Evolutionary conservation across 2,329 filamentous ascomycete species (phyloP).

Genomic region (Trichoderma endophyticum): DNA sequence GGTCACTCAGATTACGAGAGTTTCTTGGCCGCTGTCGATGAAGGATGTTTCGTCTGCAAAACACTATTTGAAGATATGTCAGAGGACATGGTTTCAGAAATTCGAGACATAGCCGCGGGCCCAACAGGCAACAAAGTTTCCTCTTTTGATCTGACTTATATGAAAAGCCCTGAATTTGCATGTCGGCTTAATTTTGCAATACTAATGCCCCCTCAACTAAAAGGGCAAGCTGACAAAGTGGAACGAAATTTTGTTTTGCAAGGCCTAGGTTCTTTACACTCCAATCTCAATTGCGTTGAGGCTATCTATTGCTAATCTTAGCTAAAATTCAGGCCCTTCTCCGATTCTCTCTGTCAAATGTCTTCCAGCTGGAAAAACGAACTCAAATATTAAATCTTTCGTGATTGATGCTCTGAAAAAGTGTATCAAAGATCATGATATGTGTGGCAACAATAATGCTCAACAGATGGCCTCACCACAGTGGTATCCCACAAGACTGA

Average conservation of each 20-base stretch:
- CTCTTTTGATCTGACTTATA: background rate
- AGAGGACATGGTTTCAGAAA: background rate
- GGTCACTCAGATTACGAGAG: background rate
- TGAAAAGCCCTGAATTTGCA: background rate
- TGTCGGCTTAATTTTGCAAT: background rate
- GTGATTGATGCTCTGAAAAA: background rate
- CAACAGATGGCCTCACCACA: background rate
- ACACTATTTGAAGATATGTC: background rate
- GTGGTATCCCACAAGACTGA: background rate
- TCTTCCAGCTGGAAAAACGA: background rate
- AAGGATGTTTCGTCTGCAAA: background rate
- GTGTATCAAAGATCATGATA: background rate
- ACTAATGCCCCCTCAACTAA: background rate
- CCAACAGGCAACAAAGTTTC: background rate
- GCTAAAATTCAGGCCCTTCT: background rate
- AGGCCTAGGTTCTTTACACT: background rate
- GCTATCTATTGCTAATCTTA: background rate
- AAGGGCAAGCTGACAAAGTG: background rate
- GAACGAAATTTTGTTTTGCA: background rate
- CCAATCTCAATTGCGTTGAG: background rate
- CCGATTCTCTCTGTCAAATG: background rate
- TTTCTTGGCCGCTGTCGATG: background rate
- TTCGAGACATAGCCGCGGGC: background rate
- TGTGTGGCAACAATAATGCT: background rate
- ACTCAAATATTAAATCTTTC: background rate